These are phyloP conservation scores for Tagetes erecta DNA, from an alignment of 129 eudicot species.

Conservation along the genomic window DNA sequence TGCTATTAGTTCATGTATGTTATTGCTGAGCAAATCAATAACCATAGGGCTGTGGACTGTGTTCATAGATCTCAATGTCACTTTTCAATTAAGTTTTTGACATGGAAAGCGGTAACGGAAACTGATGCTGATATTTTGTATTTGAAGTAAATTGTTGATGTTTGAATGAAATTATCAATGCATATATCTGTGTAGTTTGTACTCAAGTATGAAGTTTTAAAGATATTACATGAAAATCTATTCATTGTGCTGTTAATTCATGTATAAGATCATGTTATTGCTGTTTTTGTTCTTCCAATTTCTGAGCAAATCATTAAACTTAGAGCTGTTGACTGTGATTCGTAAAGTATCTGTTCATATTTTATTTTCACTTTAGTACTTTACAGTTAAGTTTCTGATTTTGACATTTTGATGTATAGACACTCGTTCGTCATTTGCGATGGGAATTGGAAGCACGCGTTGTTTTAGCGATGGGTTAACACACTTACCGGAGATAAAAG, in stretches of 20 bases:
- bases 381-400: background rate
- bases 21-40: background rate
- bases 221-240: no score
- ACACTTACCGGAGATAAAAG: constrained; percentile 66
- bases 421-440: constrained; percentile 39
- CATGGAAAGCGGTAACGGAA: no score
- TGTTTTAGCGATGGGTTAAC: constrained; percentile 64
- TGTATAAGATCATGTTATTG: no score
- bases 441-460: constrained; percentile 62
- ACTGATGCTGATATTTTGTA: background rate
- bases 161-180: background rate
- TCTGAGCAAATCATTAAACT: background rate
- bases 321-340: no score
- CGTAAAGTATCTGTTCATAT: background rate
- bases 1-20: background rate
- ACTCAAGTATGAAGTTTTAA: no score
- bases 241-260: no score
- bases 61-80: background rate
- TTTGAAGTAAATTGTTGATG: constrained; percentile 6
- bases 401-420: constrained; percentile 30
- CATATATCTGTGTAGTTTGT: background rate
- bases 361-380: background rate
- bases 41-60: no score
- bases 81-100: background rate
- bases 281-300: no score